A percentile compares a stretch with the other conserved stretches of the same genome.
These are phyloP conservation scores for Volvariella surrecta DNA, from an alignment of 1,284 basidiomycete species.

Conservation along the genomic window DNA sequence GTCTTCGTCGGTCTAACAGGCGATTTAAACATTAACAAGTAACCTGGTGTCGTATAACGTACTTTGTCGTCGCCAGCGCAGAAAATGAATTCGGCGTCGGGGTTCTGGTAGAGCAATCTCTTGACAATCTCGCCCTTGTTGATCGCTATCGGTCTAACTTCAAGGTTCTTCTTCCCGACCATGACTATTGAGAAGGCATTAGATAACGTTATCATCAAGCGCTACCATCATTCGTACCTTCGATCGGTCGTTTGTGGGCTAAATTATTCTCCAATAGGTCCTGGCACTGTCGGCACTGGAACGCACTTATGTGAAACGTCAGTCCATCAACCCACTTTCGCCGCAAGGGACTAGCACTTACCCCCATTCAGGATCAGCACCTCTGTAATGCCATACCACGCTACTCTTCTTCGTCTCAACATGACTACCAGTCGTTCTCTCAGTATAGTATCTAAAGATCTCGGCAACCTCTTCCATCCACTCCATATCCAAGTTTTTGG, in stretches of 20 bases:
- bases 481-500: conserved; percentile 88
- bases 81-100: conserved; percentile 92
- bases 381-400: conserved; percentile 97
- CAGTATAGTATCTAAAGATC: conserved; percentile 95
- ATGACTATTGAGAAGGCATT: conserved; percentile 47
- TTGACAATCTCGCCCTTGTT: conserved; percentile 99
- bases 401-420: conserved; percentile 97
- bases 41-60: conserved; percentile 12
- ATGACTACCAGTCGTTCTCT: conserved; percentile 91
- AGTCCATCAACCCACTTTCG: neutral
- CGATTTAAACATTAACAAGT: neutral
- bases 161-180: conserved; percentile 97
- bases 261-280: conserved; percentile 92
- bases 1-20: conserved; percentile 78
- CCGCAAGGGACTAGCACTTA: conserved; percentile 27
- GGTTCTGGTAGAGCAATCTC: conserved; percentile 85
- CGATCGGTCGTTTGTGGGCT: conserved; percentile 82
- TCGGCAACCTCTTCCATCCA: conserved; percentile 97
- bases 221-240: conserved; percentile 39
- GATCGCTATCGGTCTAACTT: conserved; percentile 89
- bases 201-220: conserved; percentile 9
- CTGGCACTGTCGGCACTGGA: conserved; percentile 95
- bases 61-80: conserved; percentile 99
- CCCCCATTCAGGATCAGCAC: conserved; percentile 94
- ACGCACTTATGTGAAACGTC: conserved; percentile 38